Evolutionary conservation across 176 grass and related monocot species (phyloP), one percentile per base, ranked within the genome.

Genomic region (Chloris gayana): DNA sequence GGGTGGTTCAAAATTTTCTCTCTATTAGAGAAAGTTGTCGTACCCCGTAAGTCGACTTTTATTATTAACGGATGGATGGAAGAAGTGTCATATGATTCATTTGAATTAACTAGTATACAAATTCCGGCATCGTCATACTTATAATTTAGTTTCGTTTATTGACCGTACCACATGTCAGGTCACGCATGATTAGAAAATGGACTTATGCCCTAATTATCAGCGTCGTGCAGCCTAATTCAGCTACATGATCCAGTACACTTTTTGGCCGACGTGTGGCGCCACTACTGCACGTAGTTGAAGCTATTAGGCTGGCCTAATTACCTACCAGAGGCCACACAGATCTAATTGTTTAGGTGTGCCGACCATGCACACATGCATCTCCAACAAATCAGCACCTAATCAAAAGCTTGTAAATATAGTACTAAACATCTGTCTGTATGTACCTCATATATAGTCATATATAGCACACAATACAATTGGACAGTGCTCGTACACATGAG

Each of bases 261-360:
- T 60, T 49, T 81, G n/a, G 64, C 62, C 14, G 39, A 81, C 35
- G 35, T 64, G 72, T 82, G 78, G 49, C 44, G 39, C 51, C 78
- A 81, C 78, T 24, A 59, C 10, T 9, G 17, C 46, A 31, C n/a
- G 5, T n/a, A 49, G 51, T 75, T 86, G 77, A 74, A 74, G 39
- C 63, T 53, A 53, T 76, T 87, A 50, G 64, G 53, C 71, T 81
- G 78, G 53, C 85, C 85, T 87, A 81, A 82, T 70, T 87, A 82
- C 84, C 84, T 86, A 86, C 51, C 85, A 12, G 41, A 42, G 49
- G 57, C 3, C 49, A 74, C 63, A n/a, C 59, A n/a, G 50, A 63
- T 76, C 8, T 41, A 13, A n/a, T 72, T 67, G 31, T 68, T 73
- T 58, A 73, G 76, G 69, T 45, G 79, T 73, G 68, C 79, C 68